These are phyloP conservation scores for Silene uniflora DNA, from an alignment of 148 eudicot species.

Conservation along the genomic window DNA sequence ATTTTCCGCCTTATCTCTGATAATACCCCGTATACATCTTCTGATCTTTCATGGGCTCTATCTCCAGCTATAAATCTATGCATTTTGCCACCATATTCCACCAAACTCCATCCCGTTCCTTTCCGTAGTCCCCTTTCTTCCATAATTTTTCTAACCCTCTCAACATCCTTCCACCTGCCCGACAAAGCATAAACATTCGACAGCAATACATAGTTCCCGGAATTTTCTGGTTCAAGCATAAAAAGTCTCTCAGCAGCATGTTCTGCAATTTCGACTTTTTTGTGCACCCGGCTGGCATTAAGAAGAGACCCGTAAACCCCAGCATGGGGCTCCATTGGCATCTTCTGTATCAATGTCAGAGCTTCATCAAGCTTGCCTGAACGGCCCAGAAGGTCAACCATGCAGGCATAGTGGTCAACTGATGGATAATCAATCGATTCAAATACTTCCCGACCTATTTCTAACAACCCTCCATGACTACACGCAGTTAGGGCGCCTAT, in stretches of 20 bases:
- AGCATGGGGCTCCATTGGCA: conserved; percentile 60
- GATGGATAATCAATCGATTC: conserved; percentile 45
- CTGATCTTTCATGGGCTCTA: conserved; percentile 43
- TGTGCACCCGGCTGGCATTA: conserved; percentile 55
- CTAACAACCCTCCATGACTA: conserved; percentile 57
- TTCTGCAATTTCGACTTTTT: conserved; percentile 57
- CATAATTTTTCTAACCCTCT: conserved; percentile 44
- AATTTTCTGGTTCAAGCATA: conserved; percentile 61
- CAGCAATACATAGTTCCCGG: conserved; percentile 55
- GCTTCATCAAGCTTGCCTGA: conserved; percentile 64
- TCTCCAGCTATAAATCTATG: conserved; percentile 61
- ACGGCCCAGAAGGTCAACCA: conserved; percentile 67
- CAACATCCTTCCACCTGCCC: conserved; percentile 61
- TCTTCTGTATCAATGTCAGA: conserved; percentile 34
- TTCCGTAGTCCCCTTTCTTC: conserved; percentile 42
- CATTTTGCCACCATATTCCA: conserved; percentile 49
- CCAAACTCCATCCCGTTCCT: conserved; percentile 60
- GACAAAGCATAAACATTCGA: conserved; percentile 54
- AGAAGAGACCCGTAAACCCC: conserved; percentile 68
- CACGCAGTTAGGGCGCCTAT: conserved; percentile 61
- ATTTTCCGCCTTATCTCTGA: conserved; percentile 40
- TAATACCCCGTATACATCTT: conserved; percentile 38
- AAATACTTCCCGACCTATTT: conserved; percentile 45
- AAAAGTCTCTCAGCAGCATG: conserved; percentile 57
- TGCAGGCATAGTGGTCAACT: conserved; percentile 61